phyloP scores from a whole-genome alignment of 2,329 filamentous ascomycete genomes.

The Calonectria henricotiae region DNA sequence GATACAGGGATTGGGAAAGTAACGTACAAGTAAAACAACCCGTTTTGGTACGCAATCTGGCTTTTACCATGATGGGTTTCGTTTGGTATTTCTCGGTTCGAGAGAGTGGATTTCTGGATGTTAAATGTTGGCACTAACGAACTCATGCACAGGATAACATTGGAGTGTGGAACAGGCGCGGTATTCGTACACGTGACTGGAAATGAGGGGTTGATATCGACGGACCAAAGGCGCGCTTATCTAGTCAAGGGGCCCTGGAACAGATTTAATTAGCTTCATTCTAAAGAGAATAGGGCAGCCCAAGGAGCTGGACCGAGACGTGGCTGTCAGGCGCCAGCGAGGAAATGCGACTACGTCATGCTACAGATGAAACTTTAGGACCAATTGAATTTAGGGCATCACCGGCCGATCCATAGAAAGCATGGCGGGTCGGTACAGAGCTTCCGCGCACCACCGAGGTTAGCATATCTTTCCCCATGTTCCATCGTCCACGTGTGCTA shows the following conservation, averaged over 20 bases:
- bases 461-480: neutral
- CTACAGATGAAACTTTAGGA: neutral
- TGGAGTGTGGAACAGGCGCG: neutral
- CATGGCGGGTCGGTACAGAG: neutral
- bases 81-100: accelerated
- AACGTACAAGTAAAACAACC: slow-evolving; percentile 36
- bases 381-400: neutral
- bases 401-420: neutral
- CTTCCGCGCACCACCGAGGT: slow-evolving; percentile 3
- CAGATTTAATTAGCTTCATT: slow-evolving; percentile 2
- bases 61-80: slow-evolving; percentile 8
- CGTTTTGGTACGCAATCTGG: slow-evolving; percentile 34
- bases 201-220: slow-evolving; percentile 17
- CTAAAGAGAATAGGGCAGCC: neutral
- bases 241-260: slow-evolving; percentile 19
- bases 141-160: neutral
- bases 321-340: neutral
- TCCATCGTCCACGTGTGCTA: neutral
- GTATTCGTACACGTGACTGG: neutral
- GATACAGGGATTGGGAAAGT: neutral
- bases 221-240: slow-evolving; percentile 5
- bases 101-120: neutral
- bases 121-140: neutral
- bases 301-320: neutral
- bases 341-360: neutral